phyloP scores from a whole-genome alignment of 2,329 filamentous ascomycete species.

The Trichoderma brevicompactum region DNA sequence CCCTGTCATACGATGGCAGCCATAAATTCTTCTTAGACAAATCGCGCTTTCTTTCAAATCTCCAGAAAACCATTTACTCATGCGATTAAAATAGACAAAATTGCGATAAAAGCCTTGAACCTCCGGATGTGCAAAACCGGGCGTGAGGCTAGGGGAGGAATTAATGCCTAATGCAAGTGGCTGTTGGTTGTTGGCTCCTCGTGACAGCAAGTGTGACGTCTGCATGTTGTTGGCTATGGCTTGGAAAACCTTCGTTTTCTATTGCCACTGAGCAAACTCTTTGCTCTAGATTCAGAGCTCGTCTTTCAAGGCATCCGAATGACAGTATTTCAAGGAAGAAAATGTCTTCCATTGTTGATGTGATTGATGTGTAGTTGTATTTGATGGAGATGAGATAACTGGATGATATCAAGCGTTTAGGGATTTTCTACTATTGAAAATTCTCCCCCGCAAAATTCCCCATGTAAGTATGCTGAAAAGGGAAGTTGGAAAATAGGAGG shows the following conservation, averaged over 20 bases:
- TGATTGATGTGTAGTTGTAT: background rate
- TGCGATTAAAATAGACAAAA: background rate
- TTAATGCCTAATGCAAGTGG: conserved; percentile 9
- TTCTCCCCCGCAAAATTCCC: no score
- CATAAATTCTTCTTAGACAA: background rate
- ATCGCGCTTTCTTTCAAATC: background rate
- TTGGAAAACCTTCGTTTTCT: background rate
- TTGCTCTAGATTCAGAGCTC: background rate
- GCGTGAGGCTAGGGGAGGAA: background rate
- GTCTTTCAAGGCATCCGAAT: background rate
- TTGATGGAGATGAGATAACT: no score
- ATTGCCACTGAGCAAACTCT: background rate
- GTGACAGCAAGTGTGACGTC: background rate
- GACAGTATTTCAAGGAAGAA: no score
- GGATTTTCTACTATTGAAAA: no score
- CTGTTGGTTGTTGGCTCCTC: conserved; percentile 14
- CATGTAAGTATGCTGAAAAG: no score
- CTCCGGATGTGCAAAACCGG: background rate
- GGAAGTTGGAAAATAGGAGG: no score
- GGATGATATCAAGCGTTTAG: no score
- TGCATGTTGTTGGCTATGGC: conserved; percentile 28
- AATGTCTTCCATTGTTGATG: background rate
- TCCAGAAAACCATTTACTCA: background rate
- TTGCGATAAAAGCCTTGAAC: background rate
- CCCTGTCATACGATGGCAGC: no score